A percentile compares a stretch with the other conserved stretches of the same genome.
Conservation (phyloP, 2,329 filamentous ascomycete species). For the Talaromyces rugulosus region DNA sequence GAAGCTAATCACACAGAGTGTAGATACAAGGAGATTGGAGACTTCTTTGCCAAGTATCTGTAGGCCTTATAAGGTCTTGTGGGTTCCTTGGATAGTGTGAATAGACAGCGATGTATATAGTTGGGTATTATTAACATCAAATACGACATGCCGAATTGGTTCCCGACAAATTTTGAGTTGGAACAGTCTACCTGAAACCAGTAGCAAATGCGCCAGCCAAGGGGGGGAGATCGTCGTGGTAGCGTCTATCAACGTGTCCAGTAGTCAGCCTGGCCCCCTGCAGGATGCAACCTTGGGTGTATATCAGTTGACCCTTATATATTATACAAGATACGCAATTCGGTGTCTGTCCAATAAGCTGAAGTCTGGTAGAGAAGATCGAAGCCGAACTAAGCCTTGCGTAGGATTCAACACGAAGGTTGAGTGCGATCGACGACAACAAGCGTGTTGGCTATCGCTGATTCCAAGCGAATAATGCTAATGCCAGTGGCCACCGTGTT, state of each 20-base stretch:
- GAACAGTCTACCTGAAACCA: neutral
- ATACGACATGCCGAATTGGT: neutral
- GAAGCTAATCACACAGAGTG: neutral
- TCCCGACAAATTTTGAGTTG: neutral
- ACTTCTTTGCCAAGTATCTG: constrained; percentile 55
- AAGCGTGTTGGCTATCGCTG: neutral
- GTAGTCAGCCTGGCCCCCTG: too few species aligned
- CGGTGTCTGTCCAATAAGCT: too few species aligned
- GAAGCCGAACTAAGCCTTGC: neutral
- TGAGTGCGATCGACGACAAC: neutral
- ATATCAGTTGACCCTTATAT: too few species aligned
- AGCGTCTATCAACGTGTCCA: too few species aligned
- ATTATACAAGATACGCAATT: too few species aligned
- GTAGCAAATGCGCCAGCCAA: neutral
- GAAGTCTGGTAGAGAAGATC: neutral
- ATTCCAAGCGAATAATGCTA: too few species aligned
- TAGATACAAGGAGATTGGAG: constrained; percentile 50
- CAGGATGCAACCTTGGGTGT: too few species aligned
- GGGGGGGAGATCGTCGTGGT: neutral
- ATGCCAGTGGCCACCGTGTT: neutral
- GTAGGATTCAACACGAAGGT: neutral
- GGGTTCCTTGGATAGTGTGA: neutral
- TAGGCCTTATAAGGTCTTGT: constrained; percentile 15
- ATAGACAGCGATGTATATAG: neutral
- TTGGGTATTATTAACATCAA: neutral